Conservation (phyloP, 2,329 filamentous ascomycete species). For the Alternaria gaisen region DNA sequence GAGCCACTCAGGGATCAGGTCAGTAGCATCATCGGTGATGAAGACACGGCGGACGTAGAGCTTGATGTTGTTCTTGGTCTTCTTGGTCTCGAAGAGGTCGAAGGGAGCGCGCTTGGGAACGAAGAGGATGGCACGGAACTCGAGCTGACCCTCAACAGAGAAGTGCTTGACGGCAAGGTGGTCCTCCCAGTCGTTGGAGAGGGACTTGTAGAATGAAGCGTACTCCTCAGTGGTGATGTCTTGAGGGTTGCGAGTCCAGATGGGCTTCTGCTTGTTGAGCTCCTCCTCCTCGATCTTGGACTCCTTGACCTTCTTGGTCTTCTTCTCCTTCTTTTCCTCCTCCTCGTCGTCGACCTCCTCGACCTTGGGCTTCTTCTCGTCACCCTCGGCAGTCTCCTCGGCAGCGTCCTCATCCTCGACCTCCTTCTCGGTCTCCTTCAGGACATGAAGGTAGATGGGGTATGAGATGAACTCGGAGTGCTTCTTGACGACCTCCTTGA, state of each 20-base stretch:
- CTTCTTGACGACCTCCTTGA: conserved; percentile 99
- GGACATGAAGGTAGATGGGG: conserved; percentile 99
- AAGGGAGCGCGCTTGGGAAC: conserved; percentile 99
- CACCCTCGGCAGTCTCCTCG: conserved; percentile 72
- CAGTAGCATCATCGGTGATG: conserved; percentile 99
- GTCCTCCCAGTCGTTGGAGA: conserved; percentile 99
- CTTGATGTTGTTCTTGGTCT: conserved; percentile 99
- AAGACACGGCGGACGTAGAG: conserved; percentile 99
- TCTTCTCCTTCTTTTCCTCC: conserved; percentile 84
- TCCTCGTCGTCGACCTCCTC: conserved; percentile 92
- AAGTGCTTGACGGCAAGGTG: conserved; percentile 99
- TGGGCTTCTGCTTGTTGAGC: conserved; percentile 99
- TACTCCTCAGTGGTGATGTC: conserved; percentile 98
- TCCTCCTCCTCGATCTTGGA: conserved; percentile 98
- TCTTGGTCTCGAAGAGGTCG: conserved; percentile 99
- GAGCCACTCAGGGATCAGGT: conserved; percentile 99
- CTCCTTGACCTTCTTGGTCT: conserved; percentile 99
- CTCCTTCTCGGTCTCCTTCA: conserved; percentile 99
- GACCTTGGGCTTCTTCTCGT: conserved; percentile 95
- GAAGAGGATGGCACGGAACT: conserved; percentile 99
- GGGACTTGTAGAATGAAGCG: conserved; percentile 99
- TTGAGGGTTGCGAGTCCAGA: conserved; percentile 98
- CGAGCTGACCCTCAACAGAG: conserved; percentile 99
- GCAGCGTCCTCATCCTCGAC: conserved; percentile 91
- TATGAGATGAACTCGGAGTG: conserved; percentile 99